phyloP scores from a whole-genome alignment of 2,329 filamentous ascomycete genomes.

The Venturia effusa region DNA sequence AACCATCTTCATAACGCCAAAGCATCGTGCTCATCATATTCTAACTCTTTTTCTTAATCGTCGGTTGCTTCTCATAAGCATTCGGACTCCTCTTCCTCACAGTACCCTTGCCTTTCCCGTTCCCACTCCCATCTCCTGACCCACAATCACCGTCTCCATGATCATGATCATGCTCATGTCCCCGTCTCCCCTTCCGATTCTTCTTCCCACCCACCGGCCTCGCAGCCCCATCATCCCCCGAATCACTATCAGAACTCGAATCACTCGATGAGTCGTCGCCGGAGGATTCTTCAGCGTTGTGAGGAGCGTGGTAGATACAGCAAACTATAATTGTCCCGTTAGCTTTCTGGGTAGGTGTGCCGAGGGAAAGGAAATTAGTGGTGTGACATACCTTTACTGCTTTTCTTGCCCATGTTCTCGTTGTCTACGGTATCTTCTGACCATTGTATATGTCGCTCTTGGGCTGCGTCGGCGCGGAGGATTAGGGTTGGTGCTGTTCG shows the following conservation, averaged over 20 bases:
- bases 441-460: conserved; percentile 68
- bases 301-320: conserved; percentile 92
- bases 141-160: conserved; percentile 23
- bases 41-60: conserved; percentile 22
- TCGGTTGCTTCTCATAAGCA: conserved; percentile 69
- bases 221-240: conserved; percentile 42
- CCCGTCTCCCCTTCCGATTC: background rate
- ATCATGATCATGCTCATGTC: conserved; percentile 25
- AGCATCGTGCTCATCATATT: background rate
- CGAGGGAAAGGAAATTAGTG: no score
- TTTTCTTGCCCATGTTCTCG: conserved; percentile 87
- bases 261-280: conserved; percentile 43
- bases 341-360: no score
- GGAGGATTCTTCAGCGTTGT: conserved; percentile 72
- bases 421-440: conserved; percentile 90
- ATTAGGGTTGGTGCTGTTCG: conserved; percentile 3
- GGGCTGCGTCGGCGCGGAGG: conserved; percentile 30
- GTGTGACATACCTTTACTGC: conserved; percentile 67
- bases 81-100: conserved; percentile 58
- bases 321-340: conserved; percentile 54
- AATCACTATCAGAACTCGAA: conserved; percentile 38
- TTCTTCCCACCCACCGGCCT: conserved; percentile 24
- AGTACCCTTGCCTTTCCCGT: conserved; percentile 28
- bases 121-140: conserved; percentile 15
- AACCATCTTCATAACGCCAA: background rate